Conservation (phyloP, 208 protist species). For the Acanthamoeba royreba region DNA sequence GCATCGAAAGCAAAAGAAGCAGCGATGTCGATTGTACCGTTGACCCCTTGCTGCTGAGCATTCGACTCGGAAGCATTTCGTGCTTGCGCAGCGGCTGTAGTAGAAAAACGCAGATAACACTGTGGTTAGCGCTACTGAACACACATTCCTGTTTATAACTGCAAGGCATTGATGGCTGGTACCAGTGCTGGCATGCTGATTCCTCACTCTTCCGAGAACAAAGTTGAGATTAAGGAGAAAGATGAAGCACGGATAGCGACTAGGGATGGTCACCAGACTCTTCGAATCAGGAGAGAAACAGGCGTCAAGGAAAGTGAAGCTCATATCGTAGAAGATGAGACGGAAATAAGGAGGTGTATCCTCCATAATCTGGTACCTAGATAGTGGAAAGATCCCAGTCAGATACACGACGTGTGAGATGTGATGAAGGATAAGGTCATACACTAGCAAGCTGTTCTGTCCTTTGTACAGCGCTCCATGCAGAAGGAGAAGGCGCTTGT, state of each 20-base stretch:
- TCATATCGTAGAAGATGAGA: slow-evolving; percentile 47
- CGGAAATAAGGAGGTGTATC: slow-evolving; percentile 1
- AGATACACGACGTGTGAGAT: background rate
- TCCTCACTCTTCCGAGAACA: slow-evolving; percentile 5
- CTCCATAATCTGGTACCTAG: slow-evolving; percentile 41
- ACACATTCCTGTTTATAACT: too few relatives aligned
- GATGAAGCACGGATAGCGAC: slow-evolving; percentile 44
- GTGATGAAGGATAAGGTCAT: background rate
- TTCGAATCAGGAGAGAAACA: slow-evolving; percentile 53
- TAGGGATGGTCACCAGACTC: slow-evolving; percentile 32
- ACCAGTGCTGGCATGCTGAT: slow-evolving; percentile 15
- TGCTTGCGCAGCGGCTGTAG: background rate
- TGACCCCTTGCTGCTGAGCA: background rate
- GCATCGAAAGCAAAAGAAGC: background rate
- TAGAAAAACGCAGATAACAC: too few relatives aligned
- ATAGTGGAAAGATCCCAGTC: background rate
- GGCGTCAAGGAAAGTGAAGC: slow-evolving; percentile 46
- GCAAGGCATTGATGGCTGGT: too few relatives aligned
- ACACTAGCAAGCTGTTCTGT: slow-evolving; percentile 32
- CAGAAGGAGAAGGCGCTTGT: slow-evolving; percentile 36
- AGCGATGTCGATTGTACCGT: background rate
- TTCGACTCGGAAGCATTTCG: background rate
- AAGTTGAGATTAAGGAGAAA: slow-evolving; percentile 48
- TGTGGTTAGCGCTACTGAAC: too few relatives aligned
- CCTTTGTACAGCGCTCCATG: slow-evolving; percentile 28